phyloP scores from a whole-genome alignment of 2,329 filamentous ascomycete genomes.

The Fusarium abutilonis region DNA sequence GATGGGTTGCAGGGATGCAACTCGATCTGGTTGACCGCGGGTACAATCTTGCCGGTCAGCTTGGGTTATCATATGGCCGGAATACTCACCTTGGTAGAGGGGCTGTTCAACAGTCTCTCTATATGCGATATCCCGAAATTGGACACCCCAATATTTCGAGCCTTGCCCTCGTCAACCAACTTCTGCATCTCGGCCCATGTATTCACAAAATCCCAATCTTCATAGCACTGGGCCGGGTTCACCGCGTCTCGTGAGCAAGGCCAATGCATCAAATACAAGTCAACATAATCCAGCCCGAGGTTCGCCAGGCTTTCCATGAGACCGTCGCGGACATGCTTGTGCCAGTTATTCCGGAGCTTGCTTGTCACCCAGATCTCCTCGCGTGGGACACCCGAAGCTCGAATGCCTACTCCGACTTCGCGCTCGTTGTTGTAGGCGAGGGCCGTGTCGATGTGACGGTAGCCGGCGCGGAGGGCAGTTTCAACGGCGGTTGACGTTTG shows the following conservation, averaged over 20 bases:
- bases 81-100: conserved; percentile 64
- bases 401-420: conserved; percentile 73
- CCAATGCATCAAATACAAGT: conserved; percentile 79
- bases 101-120: conserved; percentile 77
- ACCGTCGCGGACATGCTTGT: conserved; percentile 72
- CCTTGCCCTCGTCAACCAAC: conserved; percentile 73
- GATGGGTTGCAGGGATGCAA: conserved; percentile 83
- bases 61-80: not conserved
- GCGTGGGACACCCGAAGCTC: conserved; percentile 70
- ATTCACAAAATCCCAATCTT: conserved; percentile 84
- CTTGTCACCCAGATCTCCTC: conserved; percentile 77
- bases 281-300: conserved; percentile 72
- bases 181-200: conserved; percentile 81
- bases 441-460: conserved; percentile 81
- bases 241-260: conserved; percentile 70
- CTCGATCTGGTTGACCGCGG: conserved; percentile 84
- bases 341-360: conserved; percentile 84
- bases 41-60: conserved; percentile 55
- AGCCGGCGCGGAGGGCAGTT: conserved; percentile 72
- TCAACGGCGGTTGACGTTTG: conserved; percentile 78
- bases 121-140: conserved; percentile 87
- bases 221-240: conserved; percentile 72
- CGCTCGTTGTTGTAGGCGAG: conserved; percentile 81
- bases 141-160: conserved; percentile 84
- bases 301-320: conserved; percentile 68